Evolutionary conservation across 352 stramenopile species (phyloP).

Genomic region (Albugo laibachii): DNA sequence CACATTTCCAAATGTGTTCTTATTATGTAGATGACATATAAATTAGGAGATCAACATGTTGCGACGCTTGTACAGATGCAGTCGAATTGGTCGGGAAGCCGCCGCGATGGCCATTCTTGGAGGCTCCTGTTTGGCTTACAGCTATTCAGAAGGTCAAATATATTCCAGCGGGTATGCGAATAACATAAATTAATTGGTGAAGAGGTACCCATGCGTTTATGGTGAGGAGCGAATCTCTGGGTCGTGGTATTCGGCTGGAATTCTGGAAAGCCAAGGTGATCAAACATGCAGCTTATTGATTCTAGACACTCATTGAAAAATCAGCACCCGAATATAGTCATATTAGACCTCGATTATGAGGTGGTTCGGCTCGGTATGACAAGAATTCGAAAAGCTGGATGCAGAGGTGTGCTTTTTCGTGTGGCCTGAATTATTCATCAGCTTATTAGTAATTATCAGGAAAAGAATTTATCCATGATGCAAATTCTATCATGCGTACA

Average conservation of each 20-base stretch:
- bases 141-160: conserved; percentile 25
- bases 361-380: conserved; percentile 69
- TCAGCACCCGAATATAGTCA: conserved; percentile 73
- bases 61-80: too few species aligned
- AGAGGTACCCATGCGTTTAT: conserved; percentile 1
- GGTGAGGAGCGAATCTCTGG: conserved; percentile 38
- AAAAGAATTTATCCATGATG: conserved; percentile 45
- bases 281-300: background rate
- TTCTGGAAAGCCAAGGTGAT: conserved; percentile 71
- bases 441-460: conserved; percentile 9
- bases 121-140: too few species aligned
- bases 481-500: conserved; percentile 43
- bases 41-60: too few species aligned
- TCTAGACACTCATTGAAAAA: background rate
- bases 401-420: conserved; percentile 16
- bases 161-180: conserved; percentile 38
- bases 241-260: conserved; percentile 57
- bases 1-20: too few species aligned
- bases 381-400: conserved; percentile 53
- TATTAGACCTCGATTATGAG: conserved; percentile 69
- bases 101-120: too few species aligned
- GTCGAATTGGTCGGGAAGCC: too few species aligned
- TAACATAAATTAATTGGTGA: background rate
- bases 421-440: background rate
- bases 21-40: too few species aligned